Conservation (phyloP, 1,139 yeast genomes). For the Pichia sp. region DNA sequence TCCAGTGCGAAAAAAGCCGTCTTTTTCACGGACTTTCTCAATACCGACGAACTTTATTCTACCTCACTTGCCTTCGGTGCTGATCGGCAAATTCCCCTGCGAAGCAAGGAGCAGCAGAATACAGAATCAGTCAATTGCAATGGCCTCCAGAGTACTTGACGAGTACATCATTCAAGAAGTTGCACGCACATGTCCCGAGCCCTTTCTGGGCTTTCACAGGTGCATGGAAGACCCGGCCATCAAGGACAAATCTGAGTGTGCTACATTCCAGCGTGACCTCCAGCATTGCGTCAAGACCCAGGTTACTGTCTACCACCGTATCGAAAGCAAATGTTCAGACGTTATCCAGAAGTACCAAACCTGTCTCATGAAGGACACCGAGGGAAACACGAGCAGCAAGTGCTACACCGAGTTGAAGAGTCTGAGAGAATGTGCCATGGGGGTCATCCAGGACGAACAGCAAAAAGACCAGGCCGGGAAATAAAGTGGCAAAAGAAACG, state of each 20-base stretch:
- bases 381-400: conserved; percentile 21
- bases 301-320: conserved; percentile 63
- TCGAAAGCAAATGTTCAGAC: conserved; percentile 53
- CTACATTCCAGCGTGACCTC: conserved; percentile 46
- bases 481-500: not conserved
- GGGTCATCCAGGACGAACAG: conserved; percentile 12
- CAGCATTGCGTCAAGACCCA: conserved; percentile 52
- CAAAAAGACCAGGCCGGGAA: not conserved
- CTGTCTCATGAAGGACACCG: conserved; percentile 39
- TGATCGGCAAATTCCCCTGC: too few relatives aligned
- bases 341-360: conserved; percentile 56
- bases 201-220: conserved; percentile 59
- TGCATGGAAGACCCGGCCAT: conserved; percentile 49
- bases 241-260: conserved; percentile 40
- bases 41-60: too few relatives aligned
- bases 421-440: conserved; percentile 26
- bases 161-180: conserved; percentile 55
- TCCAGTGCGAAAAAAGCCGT: not conserved
- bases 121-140: not conserved
- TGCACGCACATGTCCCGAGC: conserved; percentile 62
- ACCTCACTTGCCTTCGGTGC: not conserved
- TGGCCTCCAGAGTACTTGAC: conserved; percentile 44
- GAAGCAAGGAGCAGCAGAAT: too few relatives aligned
- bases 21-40: not conserved
- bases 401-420: conserved; percentile 24